Conservation (phyloP, 129 eudicot species). For the Arctium minus region DNA sequence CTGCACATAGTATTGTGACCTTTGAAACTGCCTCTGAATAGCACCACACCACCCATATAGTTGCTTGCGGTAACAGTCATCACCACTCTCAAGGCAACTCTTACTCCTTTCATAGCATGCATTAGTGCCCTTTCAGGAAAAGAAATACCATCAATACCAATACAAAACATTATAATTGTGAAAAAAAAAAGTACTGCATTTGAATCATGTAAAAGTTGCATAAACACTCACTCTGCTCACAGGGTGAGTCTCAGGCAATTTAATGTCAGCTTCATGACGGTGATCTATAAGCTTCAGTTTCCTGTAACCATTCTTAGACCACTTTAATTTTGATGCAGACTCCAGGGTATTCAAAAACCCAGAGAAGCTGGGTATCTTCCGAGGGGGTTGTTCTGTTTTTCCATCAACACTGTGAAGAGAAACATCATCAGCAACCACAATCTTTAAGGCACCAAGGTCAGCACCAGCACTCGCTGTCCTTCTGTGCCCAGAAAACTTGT, state of each 20-base stretch:
- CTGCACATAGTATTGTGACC: conserved; percentile 81
- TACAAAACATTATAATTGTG: background rate
- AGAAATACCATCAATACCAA: conserved; percentile 11
- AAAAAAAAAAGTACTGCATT: background rate
- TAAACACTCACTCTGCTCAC: conserved; percentile 44
- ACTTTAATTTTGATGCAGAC: conserved; percentile 49
- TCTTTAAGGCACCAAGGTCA: conserved; percentile 71
- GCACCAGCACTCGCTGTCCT: conserved; percentile 97
- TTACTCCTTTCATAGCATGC: conserved; percentile 65
- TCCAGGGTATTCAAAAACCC: conserved; percentile 68
- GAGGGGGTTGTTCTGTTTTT: conserved; percentile 52
- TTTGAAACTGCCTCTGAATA: conserved; percentile 73
- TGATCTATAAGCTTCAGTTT: conserved; percentile 59
- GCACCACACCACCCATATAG: conserved; percentile 86
- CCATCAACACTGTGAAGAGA: conserved; percentile 11
- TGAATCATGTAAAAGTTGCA: background rate
- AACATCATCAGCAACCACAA: conserved; percentile 50
- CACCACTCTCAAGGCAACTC: conserved; percentile 64
- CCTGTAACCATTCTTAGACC: conserved; percentile 69
- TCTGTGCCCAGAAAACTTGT: conserved; percentile 58
- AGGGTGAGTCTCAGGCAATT: conserved; percentile 47
- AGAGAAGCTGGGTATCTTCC: conserved; percentile 73
- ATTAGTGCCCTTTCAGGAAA: conserved; percentile 41
- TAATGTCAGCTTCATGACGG: conserved; percentile 41
- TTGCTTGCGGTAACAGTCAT: conserved; percentile 77